These are phyloP conservation scores for Podaxis mareebaensis DNA, from an alignment of 768 basidiomycete species.

Conservation along the genomic window DNA sequence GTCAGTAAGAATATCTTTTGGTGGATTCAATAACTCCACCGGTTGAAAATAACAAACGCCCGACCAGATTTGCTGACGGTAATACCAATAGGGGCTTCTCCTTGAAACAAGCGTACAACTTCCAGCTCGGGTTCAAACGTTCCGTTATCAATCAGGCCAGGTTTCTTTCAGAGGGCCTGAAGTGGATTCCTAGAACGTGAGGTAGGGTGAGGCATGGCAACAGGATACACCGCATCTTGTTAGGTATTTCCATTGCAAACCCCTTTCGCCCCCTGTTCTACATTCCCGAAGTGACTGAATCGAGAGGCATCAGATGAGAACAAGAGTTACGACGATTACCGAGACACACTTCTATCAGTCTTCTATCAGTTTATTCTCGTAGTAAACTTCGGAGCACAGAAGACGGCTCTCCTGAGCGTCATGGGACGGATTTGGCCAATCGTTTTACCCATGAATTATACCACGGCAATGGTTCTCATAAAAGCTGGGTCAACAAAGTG, in stretches of 20 bases:
- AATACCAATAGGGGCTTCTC: constrained; percentile 28
- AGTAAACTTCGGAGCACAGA: neutral
- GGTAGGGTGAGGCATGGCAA: neutral
- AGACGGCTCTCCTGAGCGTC: neutral
- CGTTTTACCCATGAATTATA: no score
- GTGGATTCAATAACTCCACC: constrained; percentile 1
- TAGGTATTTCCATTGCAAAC: neutral
- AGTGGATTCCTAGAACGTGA: neutral
- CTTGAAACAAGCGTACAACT: constrained; percentile 20
- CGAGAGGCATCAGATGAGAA: neutral
- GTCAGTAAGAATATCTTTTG: neutral
- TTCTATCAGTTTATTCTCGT: neutral
- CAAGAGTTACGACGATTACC: neutral
- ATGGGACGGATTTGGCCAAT: no score
- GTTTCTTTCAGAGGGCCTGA: constrained; percentile 10
- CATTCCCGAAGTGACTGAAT: neutral
- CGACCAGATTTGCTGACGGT: constrained; percentile 19
- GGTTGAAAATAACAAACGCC: constrained; percentile 18
- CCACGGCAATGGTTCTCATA: no score
- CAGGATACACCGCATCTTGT: neutral
- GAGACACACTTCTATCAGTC: neutral
- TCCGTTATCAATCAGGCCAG: constrained; percentile 20
- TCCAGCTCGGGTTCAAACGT: constrained; percentile 20
- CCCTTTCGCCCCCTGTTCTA: neutral
- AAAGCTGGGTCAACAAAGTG: no score